Evolutionary conservation across 352 stramenopile genomes (phyloP).

Genomic region (Phytophthora tubulina): DNA sequence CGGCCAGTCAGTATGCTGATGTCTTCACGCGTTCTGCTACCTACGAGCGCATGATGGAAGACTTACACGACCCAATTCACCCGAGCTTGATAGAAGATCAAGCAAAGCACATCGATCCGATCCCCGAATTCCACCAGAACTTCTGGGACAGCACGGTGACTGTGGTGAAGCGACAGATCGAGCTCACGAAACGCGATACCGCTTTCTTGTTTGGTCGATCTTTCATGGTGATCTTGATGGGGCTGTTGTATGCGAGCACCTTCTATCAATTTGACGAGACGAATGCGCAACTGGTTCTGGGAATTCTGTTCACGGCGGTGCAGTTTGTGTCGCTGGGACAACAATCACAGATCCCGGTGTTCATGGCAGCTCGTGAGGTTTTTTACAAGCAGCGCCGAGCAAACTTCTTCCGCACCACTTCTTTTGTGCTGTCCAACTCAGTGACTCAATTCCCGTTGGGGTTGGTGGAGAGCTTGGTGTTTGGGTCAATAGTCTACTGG

Average conservation of each 20-base stretch:
- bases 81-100: constrained; percentile 41
- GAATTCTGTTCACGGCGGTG: constrained; percentile 74
- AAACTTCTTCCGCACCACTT: constrained; percentile 81
- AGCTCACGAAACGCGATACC: constrained; percentile 46
- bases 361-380: constrained; percentile 64
- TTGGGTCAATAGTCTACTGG: constrained; percentile 86
- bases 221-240: constrained; percentile 53
- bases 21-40: constrained; percentile 26
- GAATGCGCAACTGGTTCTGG: constrained; percentile 58
- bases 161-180: constrained; percentile 50
- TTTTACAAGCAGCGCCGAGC: constrained; percentile 86
- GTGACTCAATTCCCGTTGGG: constrained; percentile 47
- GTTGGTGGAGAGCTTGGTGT: constrained; percentile 68
- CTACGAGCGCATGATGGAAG: constrained; percentile 27
- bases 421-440: constrained; percentile 63
- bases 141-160: constrained; percentile 37
- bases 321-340: constrained; percentile 78
- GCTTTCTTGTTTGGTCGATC: constrained; percentile 42
- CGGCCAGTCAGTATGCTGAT: constrained; percentile 38
- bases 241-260: constrained; percentile 40
- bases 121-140: constrained; percentile 43
- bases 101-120: constrained; percentile 79
- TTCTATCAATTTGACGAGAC: constrained; percentile 55
- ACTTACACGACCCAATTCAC: constrained; percentile 19
- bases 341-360: constrained; percentile 65